Conservation (phyloP, 75 land plant genomes). For the Pseudotsuga menziesii region DNA sequence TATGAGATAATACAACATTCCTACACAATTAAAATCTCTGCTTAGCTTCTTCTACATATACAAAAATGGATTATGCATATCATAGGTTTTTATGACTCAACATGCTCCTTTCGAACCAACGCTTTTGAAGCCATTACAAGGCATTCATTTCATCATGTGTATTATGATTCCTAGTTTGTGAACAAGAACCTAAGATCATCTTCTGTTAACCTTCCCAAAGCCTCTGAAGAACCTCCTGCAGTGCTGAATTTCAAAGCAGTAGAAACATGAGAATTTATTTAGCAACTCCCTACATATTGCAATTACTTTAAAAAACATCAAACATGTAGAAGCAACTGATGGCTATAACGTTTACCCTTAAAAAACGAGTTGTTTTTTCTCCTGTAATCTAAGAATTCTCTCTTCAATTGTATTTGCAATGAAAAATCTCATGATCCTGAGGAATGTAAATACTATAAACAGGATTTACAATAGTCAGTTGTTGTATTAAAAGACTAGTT, state of each 20-base stretch:
- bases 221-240: conserved; percentile 78
- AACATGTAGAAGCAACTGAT: background rate
- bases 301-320: background rate
- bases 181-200: conserved; percentile 76
- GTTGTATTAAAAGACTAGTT: background rate
- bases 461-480: background rate
- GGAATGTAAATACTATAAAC: background rate
- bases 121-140: too few relatives aligned
- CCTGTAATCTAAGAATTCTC: conserved; percentile 73
- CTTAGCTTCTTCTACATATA: too few relatives aligned
- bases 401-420: conserved; percentile 80
- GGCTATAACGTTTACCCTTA: conserved; percentile 50
- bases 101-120: too few relatives aligned
- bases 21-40: too few relatives aligned
- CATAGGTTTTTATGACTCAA: too few relatives aligned
- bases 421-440: conserved; percentile 61
- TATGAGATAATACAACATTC: too few relatives aligned
- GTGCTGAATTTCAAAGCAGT: conserved; percentile 43
- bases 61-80: too few relatives aligned
- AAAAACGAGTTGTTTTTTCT: conserved; percentile 83
- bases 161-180: background rate
- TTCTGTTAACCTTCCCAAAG: conserved; percentile 75
- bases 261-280: background rate
- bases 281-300: background rate
- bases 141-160: too few relatives aligned